Conservation (phyloP, 1,139 yeast genomes). For the Komagataea norvegica region DNA sequence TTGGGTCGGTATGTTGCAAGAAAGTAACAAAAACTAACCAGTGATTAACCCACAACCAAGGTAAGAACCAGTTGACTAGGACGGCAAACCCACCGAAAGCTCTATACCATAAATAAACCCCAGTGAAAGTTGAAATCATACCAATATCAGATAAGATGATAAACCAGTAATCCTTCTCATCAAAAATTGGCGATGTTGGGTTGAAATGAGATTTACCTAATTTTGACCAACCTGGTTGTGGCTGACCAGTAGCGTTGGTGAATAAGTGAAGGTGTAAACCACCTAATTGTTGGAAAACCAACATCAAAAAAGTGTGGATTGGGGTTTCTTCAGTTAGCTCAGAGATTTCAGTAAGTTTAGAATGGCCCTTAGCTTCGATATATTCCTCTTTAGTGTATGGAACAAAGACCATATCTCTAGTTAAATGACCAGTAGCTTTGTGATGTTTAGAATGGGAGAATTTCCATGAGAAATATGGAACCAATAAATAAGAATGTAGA, state of each 20-base stretch:
- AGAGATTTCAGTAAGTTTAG: conserved; percentile 34
- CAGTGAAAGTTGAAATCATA: conserved; percentile 36
- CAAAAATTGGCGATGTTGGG: conserved; percentile 51
- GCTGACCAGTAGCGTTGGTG: conserved; percentile 53
- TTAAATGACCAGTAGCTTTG: conserved; percentile 57
- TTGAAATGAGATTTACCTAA: conserved; percentile 42
- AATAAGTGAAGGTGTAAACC: conserved; percentile 48
- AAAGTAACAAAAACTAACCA: conserved; percentile 61
- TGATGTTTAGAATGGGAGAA: conserved; percentile 58
- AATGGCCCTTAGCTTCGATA: conserved; percentile 29
- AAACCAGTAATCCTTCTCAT: conserved; percentile 51
- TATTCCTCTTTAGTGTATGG: conserved; percentile 50
- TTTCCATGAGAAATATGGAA: conserved; percentile 63
- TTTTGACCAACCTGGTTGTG: conserved; percentile 34
- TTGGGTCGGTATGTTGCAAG: conserved; percentile 56
- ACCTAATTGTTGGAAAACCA: conserved; percentile 49
- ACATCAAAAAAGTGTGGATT: conserved; percentile 38
- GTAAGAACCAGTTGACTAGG: conserved; percentile 49
- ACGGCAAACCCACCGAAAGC: conserved; percentile 45
- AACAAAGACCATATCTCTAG: conserved; percentile 58
- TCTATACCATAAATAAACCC: conserved; percentile 46
- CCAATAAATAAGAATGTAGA: conserved; percentile 51
- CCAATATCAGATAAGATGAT: conserved; percentile 53
- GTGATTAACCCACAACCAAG: conserved; percentile 55
- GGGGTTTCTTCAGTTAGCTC: conserved; percentile 56